Evolutionary conservation across 2,329 filamentous ascomycete species (phyloP).

Genomic region (Colletotrichum navitas): DNA sequence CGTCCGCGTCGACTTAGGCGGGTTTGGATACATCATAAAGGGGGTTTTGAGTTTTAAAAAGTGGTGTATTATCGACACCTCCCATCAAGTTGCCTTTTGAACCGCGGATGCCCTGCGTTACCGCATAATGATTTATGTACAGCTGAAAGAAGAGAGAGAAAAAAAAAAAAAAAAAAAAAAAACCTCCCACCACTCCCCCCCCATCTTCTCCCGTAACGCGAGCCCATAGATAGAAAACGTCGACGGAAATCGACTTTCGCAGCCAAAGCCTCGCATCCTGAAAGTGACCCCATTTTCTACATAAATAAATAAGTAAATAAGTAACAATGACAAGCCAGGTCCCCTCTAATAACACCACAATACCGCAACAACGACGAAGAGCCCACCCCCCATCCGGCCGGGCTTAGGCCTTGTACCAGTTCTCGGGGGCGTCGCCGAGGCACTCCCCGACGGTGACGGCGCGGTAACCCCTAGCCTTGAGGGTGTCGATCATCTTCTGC

Average conservation of each 20-base stretch:
- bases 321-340: background rate
- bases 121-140: background rate
- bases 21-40: too few relatives aligned
- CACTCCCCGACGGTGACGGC: slow-evolving; percentile 70
- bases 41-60: background rate
- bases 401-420: slow-evolving; percentile 60
- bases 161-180: background rate
- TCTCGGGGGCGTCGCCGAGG: slow-evolving; percentile 59
- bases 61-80: slow-evolving; percentile 20
- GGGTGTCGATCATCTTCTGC: slow-evolving; percentile 55
- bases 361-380: background rate
- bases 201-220: too few relatives aligned
- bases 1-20: too few relatives aligned
- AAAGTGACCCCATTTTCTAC: too few relatives aligned
- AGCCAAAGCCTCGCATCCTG: background rate
- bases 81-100: background rate
- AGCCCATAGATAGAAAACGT: background rate
- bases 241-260: background rate
- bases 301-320: too few relatives aligned
- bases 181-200: too few relatives aligned
- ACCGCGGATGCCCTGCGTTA: slow-evolving; percentile 6
- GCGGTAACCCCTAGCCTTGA: slow-evolving; percentile 57
- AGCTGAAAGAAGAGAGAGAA: background rate
- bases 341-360: background rate
- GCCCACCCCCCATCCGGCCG: background rate